A percentile compares a stretch with the other conserved stretches of the same genome.
Conservation (phyloP, 1,139 yeast species). For the Yamadazyma triangularis region DNA sequence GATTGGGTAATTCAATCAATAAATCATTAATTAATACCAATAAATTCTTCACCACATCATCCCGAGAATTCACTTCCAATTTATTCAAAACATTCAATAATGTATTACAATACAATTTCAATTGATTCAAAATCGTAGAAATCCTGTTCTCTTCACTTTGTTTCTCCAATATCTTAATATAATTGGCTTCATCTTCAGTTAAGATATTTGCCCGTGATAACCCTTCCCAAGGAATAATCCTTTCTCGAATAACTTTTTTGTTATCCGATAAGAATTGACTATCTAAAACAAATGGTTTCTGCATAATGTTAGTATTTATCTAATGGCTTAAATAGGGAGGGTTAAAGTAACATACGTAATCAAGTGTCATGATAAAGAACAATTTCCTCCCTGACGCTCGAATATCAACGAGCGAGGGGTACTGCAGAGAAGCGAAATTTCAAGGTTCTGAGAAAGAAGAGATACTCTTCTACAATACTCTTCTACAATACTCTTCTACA, state of each 20-base stretch:
- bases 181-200: slow-evolving; percentile 59
- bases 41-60: slow-evolving; percentile 72
- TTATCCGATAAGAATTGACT: slow-evolving; percentile 71
- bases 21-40: slow-evolving; percentile 68
- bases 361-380: too few relatives aligned
- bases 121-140: slow-evolving; percentile 38
- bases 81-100: slow-evolving; percentile 54
- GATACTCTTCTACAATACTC: too few relatives aligned
- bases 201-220: slow-evolving; percentile 72
- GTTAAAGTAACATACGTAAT: too few relatives aligned
- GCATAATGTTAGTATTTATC: too few relatives aligned
- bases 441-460: too few relatives aligned
- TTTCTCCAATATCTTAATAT: slow-evolving; percentile 63
- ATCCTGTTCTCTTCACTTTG: slow-evolving; percentile 36
- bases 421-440: too few relatives aligned
- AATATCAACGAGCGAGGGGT: too few relatives aligned
- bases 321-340: too few relatives aligned
- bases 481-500: too few relatives aligned
- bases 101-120: slow-evolving; percentile 53
- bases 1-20: slow-evolving; percentile 35
- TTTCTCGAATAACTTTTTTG: slow-evolving; percentile 67
- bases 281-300: slow-evolving; percentile 34
- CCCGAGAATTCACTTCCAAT: slow-evolving; percentile 40
- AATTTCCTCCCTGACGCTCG: too few relatives aligned
- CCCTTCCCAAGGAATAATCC: slow-evolving; percentile 93